Conservation (phyloP, 495 filamentous ascomycete species). For the Penicillium soppii region DNA sequence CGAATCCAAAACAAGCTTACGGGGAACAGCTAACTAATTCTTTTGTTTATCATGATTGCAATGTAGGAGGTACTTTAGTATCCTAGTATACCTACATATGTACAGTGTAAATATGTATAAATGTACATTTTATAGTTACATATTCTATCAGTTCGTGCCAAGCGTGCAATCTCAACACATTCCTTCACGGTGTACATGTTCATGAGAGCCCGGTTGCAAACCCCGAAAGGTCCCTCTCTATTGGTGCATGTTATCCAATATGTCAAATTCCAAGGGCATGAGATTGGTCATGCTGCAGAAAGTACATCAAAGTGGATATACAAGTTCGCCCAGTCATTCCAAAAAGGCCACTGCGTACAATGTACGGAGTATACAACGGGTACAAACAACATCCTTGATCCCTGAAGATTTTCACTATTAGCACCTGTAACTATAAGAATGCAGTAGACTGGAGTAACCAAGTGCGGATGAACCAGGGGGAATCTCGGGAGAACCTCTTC, state of each 20-base stretch:
- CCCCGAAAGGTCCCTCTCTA: not conserved
- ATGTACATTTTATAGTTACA: no score
- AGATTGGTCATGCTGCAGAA: constrained; percentile 11
- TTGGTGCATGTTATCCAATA: not conserved
- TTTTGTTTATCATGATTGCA: no score
- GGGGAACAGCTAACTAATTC: no score
- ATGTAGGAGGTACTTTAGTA: no score
- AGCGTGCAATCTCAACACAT: not conserved
- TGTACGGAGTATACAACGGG: not conserved
- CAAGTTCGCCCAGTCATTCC: not conserved
- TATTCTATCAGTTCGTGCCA: not conserved
- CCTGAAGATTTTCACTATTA: no score
- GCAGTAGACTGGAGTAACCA: constrained; percentile 7
- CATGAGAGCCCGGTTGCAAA: not conserved
- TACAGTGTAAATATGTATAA: not conserved
- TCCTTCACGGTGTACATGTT: not conserved
- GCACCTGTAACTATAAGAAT: constrained; percentile 23
- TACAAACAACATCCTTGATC: constrained; percentile 1
- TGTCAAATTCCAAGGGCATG: not conserved
- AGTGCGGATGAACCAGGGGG: constrained; percentile 14
- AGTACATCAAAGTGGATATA: constrained; percentile 7
- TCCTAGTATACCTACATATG: no score
- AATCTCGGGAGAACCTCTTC: not conserved
- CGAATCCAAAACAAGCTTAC: constrained; percentile 16
- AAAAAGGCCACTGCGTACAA: not conserved